Evolutionary conservation across 23 red algal species (phyloP).

Genomic region (Porphyridium purpureum): DNA sequence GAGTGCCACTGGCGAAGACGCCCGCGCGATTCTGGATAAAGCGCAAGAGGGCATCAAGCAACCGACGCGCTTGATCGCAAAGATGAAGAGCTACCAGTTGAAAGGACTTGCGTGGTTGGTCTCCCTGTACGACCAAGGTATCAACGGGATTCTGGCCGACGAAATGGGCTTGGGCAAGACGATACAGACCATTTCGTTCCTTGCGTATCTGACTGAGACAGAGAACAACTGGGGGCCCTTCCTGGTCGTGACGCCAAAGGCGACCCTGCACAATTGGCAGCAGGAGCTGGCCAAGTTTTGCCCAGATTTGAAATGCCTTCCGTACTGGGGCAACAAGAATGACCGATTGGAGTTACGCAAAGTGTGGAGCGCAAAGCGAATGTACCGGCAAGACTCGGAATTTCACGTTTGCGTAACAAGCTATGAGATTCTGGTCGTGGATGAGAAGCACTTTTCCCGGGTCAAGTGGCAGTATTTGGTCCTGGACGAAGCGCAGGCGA

Average conservation of each 20-base stretch:
- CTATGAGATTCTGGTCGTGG: slow-evolving; percentile 74
- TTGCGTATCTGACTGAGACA: slow-evolving; percentile 74
- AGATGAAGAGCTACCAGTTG: slow-evolving; percentile 92
- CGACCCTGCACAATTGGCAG: slow-evolving; percentile 90
- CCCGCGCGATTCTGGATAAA: slow-evolving; percentile 18
- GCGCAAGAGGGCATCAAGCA: slow-evolving; percentile 53
- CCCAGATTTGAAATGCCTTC: slow-evolving; percentile 60
- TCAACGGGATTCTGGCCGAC: slow-evolving; percentile 98
- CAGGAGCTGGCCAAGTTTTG: slow-evolving; percentile 89
- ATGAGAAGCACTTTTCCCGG: slow-evolving; percentile 66
- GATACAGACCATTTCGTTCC: slow-evolving; percentile 90
- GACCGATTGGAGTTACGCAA: slow-evolving; percentile 57
- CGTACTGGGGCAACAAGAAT: slow-evolving; percentile 82
- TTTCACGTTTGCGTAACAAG: slow-evolving; percentile 97
- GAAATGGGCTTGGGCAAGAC: slow-evolving; percentile 99
- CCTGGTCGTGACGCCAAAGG: slow-evolving; percentile 90
- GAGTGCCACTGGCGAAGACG: too few relatives aligned
- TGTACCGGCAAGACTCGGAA: slow-evolving; percentile 50
- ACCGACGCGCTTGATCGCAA: slow-evolving; percentile 62
- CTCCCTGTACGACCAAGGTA: slow-evolving; percentile 89
- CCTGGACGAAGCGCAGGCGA: slow-evolving; percentile 94
- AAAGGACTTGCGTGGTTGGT: slow-evolving; percentile 89
- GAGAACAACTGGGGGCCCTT: slow-evolving; percentile 90
- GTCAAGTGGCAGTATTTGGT: slow-evolving; percentile 96
- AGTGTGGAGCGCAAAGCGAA: slow-evolving; percentile 78